These are phyloP conservation scores for Hemileccinum rubropunctum DNA, from an alignment of 768 basidiomycete genomes.

Conservation along the genomic window DNA sequence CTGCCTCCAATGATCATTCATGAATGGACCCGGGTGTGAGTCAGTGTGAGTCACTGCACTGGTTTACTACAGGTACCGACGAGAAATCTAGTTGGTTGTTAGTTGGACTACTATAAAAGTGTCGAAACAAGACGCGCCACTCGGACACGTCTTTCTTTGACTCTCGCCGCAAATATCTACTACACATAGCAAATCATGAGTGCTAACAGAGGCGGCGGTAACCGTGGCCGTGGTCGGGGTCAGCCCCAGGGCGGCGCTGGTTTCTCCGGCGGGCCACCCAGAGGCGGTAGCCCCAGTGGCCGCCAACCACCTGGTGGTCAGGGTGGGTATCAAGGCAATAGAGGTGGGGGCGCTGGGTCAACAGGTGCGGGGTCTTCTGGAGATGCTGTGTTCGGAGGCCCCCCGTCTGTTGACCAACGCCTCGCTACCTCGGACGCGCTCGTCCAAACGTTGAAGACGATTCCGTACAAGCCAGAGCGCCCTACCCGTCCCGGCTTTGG, in stretches of 20 bases:
- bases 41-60: neutral
- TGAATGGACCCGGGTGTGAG: neutral
- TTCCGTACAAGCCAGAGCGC: constrained; percentile 32
- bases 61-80: too few relatives aligned
- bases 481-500: constrained; percentile 50
- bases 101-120: constrained; percentile 7
- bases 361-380: constrained; percentile 24
- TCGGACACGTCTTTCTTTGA: neutral
- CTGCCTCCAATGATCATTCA: too few relatives aligned
- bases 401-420: constrained; percentile 34
- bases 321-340: constrained; percentile 14
- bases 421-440: constrained; percentile 28
- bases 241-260: constrained; percentile 7
- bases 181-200: constrained; percentile 12
- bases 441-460: constrained; percentile 27
- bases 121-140: neutral
- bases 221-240: constrained; percentile 20
- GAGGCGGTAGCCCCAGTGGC: constrained; percentile 3
- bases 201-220: constrained; percentile 5
- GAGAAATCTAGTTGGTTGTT: too few relatives aligned
- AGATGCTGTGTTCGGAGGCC: constrained; percentile 29
- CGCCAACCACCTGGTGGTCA: constrained; percentile 2
- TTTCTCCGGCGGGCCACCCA: neutral
- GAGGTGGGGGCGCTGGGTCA: constrained; percentile 28
- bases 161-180: neutral